phyloP scores from a whole-genome alignment of 2,329 filamentous ascomycete species.

The Alternaria conjuncta region DNA sequence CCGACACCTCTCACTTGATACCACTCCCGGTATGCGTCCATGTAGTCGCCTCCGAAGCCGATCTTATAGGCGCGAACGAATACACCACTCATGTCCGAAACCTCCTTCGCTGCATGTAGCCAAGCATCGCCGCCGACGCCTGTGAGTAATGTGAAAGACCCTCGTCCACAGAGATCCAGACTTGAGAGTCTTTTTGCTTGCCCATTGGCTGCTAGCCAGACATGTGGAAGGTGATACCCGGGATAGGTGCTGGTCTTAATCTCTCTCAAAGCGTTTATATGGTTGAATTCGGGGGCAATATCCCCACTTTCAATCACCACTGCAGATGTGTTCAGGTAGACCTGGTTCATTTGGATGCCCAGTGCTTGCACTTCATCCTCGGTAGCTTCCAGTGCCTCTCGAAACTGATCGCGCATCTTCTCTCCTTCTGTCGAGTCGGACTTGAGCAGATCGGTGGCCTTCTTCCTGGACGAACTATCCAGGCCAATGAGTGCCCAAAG shows the following conservation, averaged over 20 bases:
- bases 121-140: slow-evolving; percentile 63
- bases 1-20: slow-evolving; percentile 57
- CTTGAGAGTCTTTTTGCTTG: slow-evolving; percentile 61
- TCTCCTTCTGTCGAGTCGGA: not conserved
- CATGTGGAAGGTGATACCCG: slow-evolving; percentile 65
- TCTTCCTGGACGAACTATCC: slow-evolving; percentile 18
- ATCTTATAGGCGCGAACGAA: slow-evolving; percentile 59
- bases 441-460: not conserved
- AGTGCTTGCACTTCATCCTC: slow-evolving; percentile 62
- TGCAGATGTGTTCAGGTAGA: slow-evolving; percentile 50
- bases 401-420: slow-evolving; percentile 31
- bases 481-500: slow-evolving; percentile 57
- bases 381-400: slow-evolving; percentile 53
- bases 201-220: slow-evolving; percentile 62
- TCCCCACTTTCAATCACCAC: not conserved
- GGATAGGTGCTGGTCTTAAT: slow-evolving; percentile 58
- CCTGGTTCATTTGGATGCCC: slow-evolving; percentile 67
- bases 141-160: slow-evolving; percentile 38
- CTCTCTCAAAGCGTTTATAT: slow-evolving; percentile 38
- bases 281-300: slow-evolving; percentile 45
- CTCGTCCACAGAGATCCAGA: slow-evolving; percentile 64
- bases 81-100: slow-evolving; percentile 52
- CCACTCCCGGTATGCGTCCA: slow-evolving; percentile 70
- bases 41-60: slow-evolving; percentile 64
- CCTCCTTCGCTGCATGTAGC: slow-evolving; percentile 56